Conservation (phyloP, 192 early-diverging fungal species). For the Podila horticola region DNA sequence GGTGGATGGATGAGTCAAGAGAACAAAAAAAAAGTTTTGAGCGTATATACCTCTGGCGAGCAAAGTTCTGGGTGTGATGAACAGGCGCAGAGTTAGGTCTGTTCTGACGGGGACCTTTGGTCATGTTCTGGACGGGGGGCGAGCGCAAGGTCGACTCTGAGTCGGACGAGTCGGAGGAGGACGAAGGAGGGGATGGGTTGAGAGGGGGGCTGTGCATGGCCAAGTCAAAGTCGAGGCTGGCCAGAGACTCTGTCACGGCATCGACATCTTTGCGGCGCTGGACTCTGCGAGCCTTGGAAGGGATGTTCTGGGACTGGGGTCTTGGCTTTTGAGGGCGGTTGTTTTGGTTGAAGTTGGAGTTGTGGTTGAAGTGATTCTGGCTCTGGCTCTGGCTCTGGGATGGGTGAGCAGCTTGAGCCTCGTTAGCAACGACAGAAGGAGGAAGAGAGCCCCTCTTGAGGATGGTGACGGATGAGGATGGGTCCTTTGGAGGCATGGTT, state of each 20-base stretch:
- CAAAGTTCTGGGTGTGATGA: not conserved
- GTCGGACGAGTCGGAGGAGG: slow-evolving; percentile 38
- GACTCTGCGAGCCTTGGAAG: slow-evolving; percentile 55
- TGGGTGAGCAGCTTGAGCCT: not conserved
- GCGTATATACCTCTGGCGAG: slow-evolving; percentile 15
- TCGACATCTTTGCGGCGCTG: slow-evolving; percentile 57
- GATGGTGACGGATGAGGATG: slow-evolving; percentile 17
- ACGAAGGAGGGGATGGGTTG: slow-evolving; percentile 42
- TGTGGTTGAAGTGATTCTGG: slow-evolving; percentile 16
- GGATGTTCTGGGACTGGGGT: slow-evolving; percentile 12
- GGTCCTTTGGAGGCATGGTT: slow-evolving; percentile 23
- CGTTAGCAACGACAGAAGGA: slow-evolving; percentile 1
- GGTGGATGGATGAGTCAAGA: not conserved
- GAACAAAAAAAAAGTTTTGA: not conserved
- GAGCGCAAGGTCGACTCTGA: slow-evolving; percentile 39
- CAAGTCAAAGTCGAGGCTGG: slow-evolving; percentile 27
- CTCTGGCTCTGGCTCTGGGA: not conserved
- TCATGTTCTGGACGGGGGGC: not conserved
- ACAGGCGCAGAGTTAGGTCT: slow-evolving; percentile 31
- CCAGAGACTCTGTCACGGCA: slow-evolving; percentile 48
- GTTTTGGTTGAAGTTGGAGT: slow-evolving; percentile 14
- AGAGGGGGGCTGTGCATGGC: slow-evolving; percentile 30
- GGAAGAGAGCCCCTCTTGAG: slow-evolving; percentile 23
- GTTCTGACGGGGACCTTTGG: slow-evolving; percentile 4
- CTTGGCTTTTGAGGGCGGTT: slow-evolving; percentile 16